phyloP scores from a whole-genome alignment of 495 filamentous ascomycete species.

The Xylona heveae region DNA sequence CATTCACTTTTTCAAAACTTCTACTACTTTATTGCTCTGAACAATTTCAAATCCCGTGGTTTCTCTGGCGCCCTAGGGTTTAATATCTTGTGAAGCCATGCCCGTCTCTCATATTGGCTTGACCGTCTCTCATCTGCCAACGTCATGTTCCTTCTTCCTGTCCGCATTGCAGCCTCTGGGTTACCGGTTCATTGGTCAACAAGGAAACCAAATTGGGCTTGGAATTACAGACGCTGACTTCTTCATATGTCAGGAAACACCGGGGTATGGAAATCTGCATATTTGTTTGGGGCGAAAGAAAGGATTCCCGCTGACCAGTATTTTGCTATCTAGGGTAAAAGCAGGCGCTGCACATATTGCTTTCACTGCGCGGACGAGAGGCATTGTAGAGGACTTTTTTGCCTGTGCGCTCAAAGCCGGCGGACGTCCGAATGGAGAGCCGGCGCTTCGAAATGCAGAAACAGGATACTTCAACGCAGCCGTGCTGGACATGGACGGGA shows the following conservation, averaged over 20 bases:
- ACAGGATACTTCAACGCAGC: constrained; percentile 36
- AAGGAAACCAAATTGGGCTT: constrained; percentile 9
- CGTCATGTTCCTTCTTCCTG: constrained; percentile 62
- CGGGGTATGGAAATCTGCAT: constrained; percentile 4
- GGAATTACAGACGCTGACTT: constrained; percentile 5
- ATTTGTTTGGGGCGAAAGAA: background rate
- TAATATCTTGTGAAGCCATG: too few relatives aligned
- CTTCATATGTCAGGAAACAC: constrained; percentile 7
- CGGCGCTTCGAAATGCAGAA: constrained; percentile 27
- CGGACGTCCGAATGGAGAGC: constrained; percentile 23
- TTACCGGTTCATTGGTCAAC: constrained; percentile 38
- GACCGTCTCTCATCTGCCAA: constrained; percentile 54
- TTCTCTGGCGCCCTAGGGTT: too few relatives aligned
- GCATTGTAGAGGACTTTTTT: constrained; percentile 22
- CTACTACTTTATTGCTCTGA: too few relatives aligned
- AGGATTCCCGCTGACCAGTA: too few relatives aligned
- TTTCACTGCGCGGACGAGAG: constrained; percentile 19
- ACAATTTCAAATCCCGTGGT: constrained; percentile 3
- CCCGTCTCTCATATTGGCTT: constrained; percentile 36
- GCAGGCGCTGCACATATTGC: constrained; percentile 6
- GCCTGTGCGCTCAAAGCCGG: constrained; percentile 18
- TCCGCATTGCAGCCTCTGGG: constrained; percentile 53
- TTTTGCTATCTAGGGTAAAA: constrained; percentile 16
- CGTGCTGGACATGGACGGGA: constrained; percentile 32
- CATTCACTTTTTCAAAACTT: too few relatives aligned